Conservation (phyloP, 2,329 filamentous ascomycete species). For the Paracorniculantispora psalliotae region DNA sequence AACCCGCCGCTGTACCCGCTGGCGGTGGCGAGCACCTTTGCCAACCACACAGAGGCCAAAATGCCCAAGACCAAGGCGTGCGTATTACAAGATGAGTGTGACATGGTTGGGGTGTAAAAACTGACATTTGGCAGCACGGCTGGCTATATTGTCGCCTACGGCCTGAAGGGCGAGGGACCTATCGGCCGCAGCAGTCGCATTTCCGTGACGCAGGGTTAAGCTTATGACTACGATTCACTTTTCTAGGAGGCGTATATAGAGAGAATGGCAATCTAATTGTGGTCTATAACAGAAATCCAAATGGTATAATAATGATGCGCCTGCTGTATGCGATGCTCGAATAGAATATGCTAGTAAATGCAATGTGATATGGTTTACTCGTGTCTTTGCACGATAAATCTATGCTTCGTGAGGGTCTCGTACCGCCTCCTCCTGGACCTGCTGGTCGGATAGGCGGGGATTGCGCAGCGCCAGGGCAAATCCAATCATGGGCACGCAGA, state of each 20-base stretch:
- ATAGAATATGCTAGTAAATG: neutral
- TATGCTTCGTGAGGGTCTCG: neutral
- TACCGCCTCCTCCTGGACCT: constrained; percentile 27
- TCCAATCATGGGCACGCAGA: constrained; percentile 42
- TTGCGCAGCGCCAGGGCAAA: constrained; percentile 40
- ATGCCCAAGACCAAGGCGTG: neutral
- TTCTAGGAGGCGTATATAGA: neutral
- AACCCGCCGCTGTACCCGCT: neutral
- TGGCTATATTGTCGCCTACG: neutral
- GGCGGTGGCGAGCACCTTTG: neutral
- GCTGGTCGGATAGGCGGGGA: constrained; percentile 38
- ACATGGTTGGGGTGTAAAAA: neutral
- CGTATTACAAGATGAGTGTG: neutral
- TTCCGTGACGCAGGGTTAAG: neutral
- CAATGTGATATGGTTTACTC: neutral
- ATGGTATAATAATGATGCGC: neutral
- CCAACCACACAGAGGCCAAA: neutral
- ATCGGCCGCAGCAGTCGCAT: neutral
- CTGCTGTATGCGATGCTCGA: constrained; percentile 6
- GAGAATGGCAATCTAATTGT: neutral
- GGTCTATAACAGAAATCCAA: constrained; percentile 4
- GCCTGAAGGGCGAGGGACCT: neutral
- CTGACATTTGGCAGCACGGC: neutral
- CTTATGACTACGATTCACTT: neutral
- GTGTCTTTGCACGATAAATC: neutral